phyloP scores from a whole-genome alignment of 805 yeast genomes.

The Hanseniaspora taiwanica region DNA sequence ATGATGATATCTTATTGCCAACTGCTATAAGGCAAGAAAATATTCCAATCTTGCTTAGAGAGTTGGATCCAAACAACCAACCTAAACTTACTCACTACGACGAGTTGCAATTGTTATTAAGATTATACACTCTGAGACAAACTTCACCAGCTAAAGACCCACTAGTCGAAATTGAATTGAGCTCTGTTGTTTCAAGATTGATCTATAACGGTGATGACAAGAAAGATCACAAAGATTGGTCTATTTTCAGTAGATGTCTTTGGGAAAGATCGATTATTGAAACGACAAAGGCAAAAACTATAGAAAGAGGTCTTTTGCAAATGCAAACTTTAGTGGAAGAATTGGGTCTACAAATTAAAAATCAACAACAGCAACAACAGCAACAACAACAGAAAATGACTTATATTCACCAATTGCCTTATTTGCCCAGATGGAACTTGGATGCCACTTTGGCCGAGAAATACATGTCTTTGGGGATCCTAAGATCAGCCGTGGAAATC shows the following conservation, averaged over 20 bases:
- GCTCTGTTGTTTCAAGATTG: conserved; percentile 62
- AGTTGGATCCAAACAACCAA: conserved; percentile 69
- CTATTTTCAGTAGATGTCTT: conserved; percentile 63
- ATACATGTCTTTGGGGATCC: conserved; percentile 70
- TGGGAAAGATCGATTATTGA: conserved; percentile 88
- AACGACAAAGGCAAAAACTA: conserved; percentile 65
- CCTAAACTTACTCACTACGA: conserved; percentile 63
- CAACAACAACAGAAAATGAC: conserved; percentile 40
- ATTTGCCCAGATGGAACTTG: conserved; percentile 74
- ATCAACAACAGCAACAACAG: conserved; percentile 14
- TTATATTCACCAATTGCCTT: conserved; percentile 61
- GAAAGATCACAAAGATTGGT: conserved; percentile 46
- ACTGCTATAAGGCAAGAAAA: conserved; percentile 46
- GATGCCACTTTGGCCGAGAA: conserved; percentile 77
- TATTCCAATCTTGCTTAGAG: conserved; percentile 41
- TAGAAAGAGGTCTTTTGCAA: conserved; percentile 88
- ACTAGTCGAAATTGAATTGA: conserved; percentile 69
- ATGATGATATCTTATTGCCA: conserved; percentile 41
- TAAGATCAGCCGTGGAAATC: conserved; percentile 79
- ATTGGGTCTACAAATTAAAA: conserved; percentile 51
- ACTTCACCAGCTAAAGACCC: conserved; percentile 61
- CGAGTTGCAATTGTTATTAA: conserved; percentile 55
- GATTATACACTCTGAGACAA: conserved; percentile 48
- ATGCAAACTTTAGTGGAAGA: conserved; percentile 88
- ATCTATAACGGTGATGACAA: conserved; percentile 31